Percentiles rank a stretch among this genome's conserved stretches.
Conservation (phyloP, 805 yeast genomes). For the Clavispora vitiphila region DNA sequence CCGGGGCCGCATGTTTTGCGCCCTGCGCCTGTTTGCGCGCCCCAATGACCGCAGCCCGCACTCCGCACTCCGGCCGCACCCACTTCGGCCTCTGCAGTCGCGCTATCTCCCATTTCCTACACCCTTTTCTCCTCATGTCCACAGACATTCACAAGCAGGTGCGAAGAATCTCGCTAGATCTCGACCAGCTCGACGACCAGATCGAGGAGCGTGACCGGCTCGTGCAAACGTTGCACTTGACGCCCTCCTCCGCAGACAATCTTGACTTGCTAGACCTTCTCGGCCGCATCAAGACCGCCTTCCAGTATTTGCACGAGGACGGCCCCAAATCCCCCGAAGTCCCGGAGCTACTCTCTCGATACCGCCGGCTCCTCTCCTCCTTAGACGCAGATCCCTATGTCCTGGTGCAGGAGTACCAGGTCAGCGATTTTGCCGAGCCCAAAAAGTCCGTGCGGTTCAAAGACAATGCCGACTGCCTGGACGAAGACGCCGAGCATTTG, state of each 20-base stretch:
- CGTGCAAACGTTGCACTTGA: constrained; percentile 23
- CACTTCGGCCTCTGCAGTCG: not conserved
- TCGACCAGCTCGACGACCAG: constrained; percentile 25
- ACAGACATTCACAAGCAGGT: constrained; percentile 15
- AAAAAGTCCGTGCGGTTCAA: constrained; percentile 35
- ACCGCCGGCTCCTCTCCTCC: not conserved
- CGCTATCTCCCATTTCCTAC: not conserved
- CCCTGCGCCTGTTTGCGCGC: no score
- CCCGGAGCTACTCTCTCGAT: no score
- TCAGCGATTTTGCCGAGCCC: no score
- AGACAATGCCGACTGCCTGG: constrained; percentile 19
- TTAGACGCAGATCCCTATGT: constrained; percentile 24
- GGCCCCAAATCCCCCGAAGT: constrained; percentile 9
- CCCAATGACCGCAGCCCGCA: no score
- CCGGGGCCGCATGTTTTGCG: no score
- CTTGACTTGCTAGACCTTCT: constrained; percentile 29
- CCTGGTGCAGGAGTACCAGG: constrained; percentile 26
- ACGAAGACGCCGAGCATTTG: constrained; percentile 15
- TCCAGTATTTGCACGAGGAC: constrained; percentile 28
- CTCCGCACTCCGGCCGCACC: not conserved
- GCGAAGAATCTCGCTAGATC: constrained; percentile 13
- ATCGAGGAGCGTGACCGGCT: constrained; percentile 32
- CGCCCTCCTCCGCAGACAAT: constrained; percentile 37
- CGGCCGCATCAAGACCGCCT: constrained; percentile 21
- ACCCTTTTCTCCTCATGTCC: constrained; percentile 9